Conservation (phyloP, 2,329 filamentous ascomycete species). For the Lasiodiplodia hormozganensis region DNA sequence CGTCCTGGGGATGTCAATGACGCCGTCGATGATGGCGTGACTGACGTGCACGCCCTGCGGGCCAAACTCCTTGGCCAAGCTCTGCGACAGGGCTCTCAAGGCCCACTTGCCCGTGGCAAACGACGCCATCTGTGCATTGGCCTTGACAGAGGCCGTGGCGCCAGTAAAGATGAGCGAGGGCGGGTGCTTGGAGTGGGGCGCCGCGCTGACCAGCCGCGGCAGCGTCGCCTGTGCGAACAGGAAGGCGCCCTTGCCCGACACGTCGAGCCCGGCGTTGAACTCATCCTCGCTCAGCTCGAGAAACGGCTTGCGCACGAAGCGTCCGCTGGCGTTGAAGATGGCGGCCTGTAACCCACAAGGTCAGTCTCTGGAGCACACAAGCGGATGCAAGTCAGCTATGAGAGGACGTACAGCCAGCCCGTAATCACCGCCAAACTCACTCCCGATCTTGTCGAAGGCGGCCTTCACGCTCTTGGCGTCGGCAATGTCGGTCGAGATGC, state of each 20-base stretch:
- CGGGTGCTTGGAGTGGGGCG: constrained; percentile 62
- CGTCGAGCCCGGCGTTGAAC: constrained; percentile 59
- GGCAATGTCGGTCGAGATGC: constrained; percentile 71
- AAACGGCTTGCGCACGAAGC: constrained; percentile 66
- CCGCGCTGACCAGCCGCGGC: constrained; percentile 67
- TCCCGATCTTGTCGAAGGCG: constrained; percentile 69
- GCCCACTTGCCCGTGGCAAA: constrained; percentile 87
- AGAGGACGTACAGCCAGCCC: constrained; percentile 41
- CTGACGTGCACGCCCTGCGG: constrained; percentile 84
- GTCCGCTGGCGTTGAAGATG: constrained; percentile 72
- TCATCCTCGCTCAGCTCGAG: constrained; percentile 66
- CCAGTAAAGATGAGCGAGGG: constrained; percentile 86
- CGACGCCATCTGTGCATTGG: constrained; percentile 70
- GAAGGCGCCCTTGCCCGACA: constrained; percentile 68
- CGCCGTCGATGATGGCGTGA: constrained; percentile 82
- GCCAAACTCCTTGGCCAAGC: constrained; percentile 81
- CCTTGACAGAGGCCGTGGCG: constrained; percentile 80
- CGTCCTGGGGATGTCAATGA: constrained; percentile 80
- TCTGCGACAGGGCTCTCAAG: constrained; percentile 74
- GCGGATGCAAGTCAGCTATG: background rate
- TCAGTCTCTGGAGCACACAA: background rate
- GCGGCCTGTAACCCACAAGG: constrained; percentile 56
- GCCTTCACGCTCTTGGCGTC: constrained; percentile 61
- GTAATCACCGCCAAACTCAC: constrained; percentile 61
- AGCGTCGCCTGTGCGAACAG: constrained; percentile 76